Evolutionary conservation across 2,329 filamentous ascomycete species (phyloP).

Genomic region (Pseudogymnoascus sp.): DNA sequence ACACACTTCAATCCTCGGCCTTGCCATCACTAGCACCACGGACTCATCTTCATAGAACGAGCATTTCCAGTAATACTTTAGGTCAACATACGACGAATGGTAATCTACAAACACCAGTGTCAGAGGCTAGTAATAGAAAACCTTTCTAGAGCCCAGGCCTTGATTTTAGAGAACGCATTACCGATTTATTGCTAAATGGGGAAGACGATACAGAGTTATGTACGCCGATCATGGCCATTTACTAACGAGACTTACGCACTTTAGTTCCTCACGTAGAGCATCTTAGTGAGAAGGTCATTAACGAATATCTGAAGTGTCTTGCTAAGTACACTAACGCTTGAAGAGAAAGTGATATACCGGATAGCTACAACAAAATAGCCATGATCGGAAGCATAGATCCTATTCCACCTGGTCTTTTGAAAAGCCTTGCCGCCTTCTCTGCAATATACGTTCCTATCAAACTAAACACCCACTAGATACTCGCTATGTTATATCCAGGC

Average conservation of each 20-base stretch:
- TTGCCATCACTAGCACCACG: not conserved
- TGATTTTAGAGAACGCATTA: not conserved
- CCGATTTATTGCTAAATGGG: not conserved
- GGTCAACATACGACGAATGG: not conserved
- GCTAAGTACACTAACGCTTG: not conserved
- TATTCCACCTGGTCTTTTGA: not conserved
- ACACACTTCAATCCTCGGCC: not conserved
- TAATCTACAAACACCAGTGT: not conserved
- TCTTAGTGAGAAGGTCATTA: not conserved
- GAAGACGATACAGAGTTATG: not conserved
- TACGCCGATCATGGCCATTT: not conserved
- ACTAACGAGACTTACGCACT: not conserved
- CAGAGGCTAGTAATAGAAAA: not conserved
- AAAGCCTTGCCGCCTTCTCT: not conserved
- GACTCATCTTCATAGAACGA: not conserved
- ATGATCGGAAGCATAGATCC: not conserved
- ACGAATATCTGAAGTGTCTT: not conserved
- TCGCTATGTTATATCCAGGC: not conserved
- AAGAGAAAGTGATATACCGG: not conserved
- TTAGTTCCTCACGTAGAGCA: not conserved
- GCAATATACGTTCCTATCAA: not conserved
- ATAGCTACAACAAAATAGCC: not conserved
- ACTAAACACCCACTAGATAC: not conserved
- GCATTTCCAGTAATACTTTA: not conserved
- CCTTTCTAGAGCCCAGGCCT: not conserved